Base-by-base conservation (phyloP, 2,329 filamentous ascomycete species). In the Fusarium haematococcum region DNA sequence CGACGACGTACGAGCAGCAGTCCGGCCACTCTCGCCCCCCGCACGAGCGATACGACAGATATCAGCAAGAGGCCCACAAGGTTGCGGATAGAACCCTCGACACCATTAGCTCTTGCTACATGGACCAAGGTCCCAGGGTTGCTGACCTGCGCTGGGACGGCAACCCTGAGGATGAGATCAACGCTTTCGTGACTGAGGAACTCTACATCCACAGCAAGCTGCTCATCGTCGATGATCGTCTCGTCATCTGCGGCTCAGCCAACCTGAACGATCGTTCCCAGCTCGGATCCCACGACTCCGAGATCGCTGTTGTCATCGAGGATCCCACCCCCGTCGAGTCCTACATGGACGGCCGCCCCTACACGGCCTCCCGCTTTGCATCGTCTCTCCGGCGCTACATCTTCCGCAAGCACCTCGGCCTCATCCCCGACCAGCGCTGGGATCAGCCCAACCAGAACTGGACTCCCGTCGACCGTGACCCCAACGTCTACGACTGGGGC, bases 371-470 rank as follows among this genome's bases (percentile, higher is more conserved):
- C 10, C 88, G 89, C 66, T 95, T 96, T 79, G 95, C 95, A 2
- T 86, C 94, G 6, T 94, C 92, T 1, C 91, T 98, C 13, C 93
- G 96, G 25, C 91, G 95, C 39, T 91, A 95, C 80, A 90, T 98
- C 72, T 98, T 94, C 91, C 91, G 95, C 76, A 97, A 98, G 85
- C 96, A 98, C 80, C 89, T 98, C 2, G 96, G 96, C 50, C 88
- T 98, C 10, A 87, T 98, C 11, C 92, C 92, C 0, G 87, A 94
- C 10, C 94, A 98, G 81, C 85, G 87, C 37, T 91, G 92, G 77
- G 93, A 92, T 69, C 85, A 83, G 4, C 88, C 92, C 6, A 89
- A 93, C 77, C 87, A 89, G 64, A 98, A 98, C 83, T 95, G 94
- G 77, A 90, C 92, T 63, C 94, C 95, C 0, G 90, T 95, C 1